phyloP scores from a whole-genome alignment of 2,329 filamentous ascomycete genomes.

The Pestalotiopsis sp. region DNA sequence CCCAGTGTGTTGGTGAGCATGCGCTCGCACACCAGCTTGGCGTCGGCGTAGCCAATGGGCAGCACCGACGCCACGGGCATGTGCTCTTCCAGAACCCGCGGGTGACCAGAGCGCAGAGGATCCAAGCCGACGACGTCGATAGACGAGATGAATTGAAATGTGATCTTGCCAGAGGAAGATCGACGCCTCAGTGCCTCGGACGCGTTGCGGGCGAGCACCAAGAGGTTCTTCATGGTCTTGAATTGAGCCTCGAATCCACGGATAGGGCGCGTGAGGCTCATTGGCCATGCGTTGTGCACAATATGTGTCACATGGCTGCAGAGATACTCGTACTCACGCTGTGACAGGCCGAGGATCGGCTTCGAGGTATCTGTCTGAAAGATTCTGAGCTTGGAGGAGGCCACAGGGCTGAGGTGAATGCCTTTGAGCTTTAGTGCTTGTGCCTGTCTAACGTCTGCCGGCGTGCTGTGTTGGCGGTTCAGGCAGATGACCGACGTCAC shows the following conservation, averaged over 20 bases:
- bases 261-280: conserved; percentile 43
- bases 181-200: conserved; percentile 13
- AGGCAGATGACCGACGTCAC: conserved; percentile 44
- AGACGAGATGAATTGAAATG: conserved; percentile 44
- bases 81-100: conserved; percentile 43
- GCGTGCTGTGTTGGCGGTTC: conserved; percentile 38
- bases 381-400: conserved; percentile 39
- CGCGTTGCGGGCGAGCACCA: conserved; percentile 42
- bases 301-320: conserved; percentile 47
- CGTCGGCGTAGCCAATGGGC: conserved; percentile 51
- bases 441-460: conserved; percentile 18
- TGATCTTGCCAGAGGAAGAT: conserved; percentile 20
- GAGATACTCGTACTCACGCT: conserved; percentile 39
- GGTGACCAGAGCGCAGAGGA: conserved; percentile 18
- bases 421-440: conserved; percentile 18
- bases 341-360: conserved; percentile 42
- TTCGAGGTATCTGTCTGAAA: conserved; percentile 44
- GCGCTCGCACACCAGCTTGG: conserved; percentile 51
- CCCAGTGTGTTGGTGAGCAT: conserved; percentile 51
- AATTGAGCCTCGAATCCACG: conserved; percentile 45
- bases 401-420: conserved; percentile 10
- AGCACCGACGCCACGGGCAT: conserved; percentile 39
- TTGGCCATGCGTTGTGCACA: conserved; percentile 54
- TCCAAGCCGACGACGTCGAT: conserved; percentile 38
- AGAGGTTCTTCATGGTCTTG: conserved; percentile 45